Percentiles rank a stretch among this genome's conserved stretches.
phyloP scores from a whole-genome alignment of 108 stramenopile genomes.

The Conticribra guillardii region DNA sequence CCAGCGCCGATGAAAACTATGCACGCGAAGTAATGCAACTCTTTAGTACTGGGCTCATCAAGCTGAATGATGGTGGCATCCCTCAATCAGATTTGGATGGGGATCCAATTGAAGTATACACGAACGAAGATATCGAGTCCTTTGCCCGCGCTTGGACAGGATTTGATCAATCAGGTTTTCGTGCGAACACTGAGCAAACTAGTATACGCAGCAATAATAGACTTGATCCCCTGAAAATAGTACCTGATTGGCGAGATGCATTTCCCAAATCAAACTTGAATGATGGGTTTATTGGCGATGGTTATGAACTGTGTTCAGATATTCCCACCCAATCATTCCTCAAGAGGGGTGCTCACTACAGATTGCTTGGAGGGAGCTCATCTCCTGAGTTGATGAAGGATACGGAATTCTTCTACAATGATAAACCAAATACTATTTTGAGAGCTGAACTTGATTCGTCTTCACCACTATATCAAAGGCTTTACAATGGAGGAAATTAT shows the following conservation, averaged over 20 bases:
- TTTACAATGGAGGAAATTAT: constrained; percentile 33
- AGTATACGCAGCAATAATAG: constrained; percentile 23
- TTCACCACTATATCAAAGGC: constrained; percentile 30
- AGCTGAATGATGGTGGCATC: constrained; percentile 72
- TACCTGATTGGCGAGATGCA: constrained; percentile 50
- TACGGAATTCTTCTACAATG: constrained; percentile 13
- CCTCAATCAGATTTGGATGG: constrained; percentile 39
- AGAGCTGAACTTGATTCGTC: constrained; percentile 19
- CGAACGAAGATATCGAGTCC: constrained; percentile 73
- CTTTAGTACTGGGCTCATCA: constrained; percentile 67
- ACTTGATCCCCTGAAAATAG: constrained; percentile 59
- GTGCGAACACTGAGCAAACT: constrained; percentile 56
- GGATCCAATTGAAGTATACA: constrained; percentile 55
- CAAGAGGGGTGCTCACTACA: constrained; percentile 57
- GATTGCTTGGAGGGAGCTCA: constrained; percentile 53
- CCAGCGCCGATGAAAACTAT: neutral
- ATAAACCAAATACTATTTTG: constrained; percentile 18
- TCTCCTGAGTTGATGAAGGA: constrained; percentile 44
- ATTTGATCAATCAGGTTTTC: constrained; percentile 35
- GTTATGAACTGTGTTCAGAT: constrained; percentile 68
- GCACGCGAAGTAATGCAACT: constrained; percentile 61
- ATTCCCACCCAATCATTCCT: constrained; percentile 60
- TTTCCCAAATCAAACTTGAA: constrained; percentile 71
- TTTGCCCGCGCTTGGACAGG: constrained; percentile 77
- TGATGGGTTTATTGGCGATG: constrained; percentile 68